Percentiles rank a stretch among this genome's conserved stretches.
Conservation (phyloP, 495 filamentous ascomycete species). For the Zalerion maritima region DNA sequence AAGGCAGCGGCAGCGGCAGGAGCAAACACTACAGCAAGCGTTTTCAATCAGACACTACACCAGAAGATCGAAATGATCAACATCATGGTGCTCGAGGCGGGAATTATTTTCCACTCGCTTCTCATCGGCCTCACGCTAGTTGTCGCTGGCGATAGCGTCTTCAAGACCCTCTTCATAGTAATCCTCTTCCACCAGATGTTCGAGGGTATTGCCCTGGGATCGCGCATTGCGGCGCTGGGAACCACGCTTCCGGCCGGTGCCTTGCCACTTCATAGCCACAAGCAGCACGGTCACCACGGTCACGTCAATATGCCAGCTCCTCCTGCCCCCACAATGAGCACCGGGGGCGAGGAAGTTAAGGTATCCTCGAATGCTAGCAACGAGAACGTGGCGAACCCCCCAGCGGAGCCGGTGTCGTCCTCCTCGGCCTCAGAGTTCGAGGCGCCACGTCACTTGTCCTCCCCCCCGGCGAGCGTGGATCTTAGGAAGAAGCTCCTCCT, state of each 20-base stretch:
- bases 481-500: constrained; percentile 30
- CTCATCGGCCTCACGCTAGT: constrained; percentile 45
- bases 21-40: no score
- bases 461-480: no score
- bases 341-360: constrained; percentile 3
- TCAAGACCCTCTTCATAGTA: constrained; percentile 40
- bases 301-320: constrained; percentile 7
- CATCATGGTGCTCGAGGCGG: constrained; percentile 50
- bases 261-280: constrained; percentile 5
- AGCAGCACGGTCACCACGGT: background rate
- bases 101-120: constrained; percentile 60
- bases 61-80: constrained; percentile 43
- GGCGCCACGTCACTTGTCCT: no score
- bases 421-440: no score
- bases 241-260: constrained; percentile 1
- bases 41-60: no score
- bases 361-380: constrained; percentile 1
- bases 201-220: constrained; percentile 63
- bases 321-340: constrained; percentile 2
- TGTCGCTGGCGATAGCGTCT: constrained; percentile 40
- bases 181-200: constrained; percentile 60
- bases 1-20: background rate
- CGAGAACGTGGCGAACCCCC: constrained; percentile 2
- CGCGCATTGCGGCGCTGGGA: constrained; percentile 49
- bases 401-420: constrained; percentile 9